Percentiles rank a stretch among this genome's conserved stretches.
Conservation (phyloP, 306 rosid species). For the Delonix regia region DNA sequence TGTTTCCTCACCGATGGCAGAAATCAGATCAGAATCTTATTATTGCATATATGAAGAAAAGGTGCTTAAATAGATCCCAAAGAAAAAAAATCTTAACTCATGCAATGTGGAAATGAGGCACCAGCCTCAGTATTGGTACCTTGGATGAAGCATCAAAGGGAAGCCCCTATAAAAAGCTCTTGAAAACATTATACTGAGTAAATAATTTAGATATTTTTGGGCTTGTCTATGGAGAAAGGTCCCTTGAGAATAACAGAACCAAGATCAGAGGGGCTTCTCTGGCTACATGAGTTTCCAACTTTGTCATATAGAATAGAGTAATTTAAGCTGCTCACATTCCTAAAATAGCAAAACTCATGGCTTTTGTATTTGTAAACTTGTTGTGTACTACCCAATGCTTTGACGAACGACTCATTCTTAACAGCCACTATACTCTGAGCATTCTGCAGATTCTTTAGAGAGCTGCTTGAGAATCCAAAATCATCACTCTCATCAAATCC, state of each 20-base stretch:
- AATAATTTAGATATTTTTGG: neutral
- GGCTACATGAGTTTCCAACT: conserved; percentile 49
- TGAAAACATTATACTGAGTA: neutral
- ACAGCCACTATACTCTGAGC: conserved; percentile 60
- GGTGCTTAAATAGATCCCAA: neutral
- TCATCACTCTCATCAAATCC: conserved; percentile 58
- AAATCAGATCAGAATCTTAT: conserved; percentile 17
- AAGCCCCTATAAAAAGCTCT: neutral
- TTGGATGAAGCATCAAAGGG: neutral
- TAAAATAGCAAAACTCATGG: conserved; percentile 57
- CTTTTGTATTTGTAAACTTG: conserved; percentile 65
- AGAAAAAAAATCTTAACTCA: neutral
- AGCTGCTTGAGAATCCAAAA: conserved; percentile 47
- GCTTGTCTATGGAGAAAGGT: conserved; percentile 24
- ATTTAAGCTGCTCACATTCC: conserved; percentile 76
- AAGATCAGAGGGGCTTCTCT: conserved; percentile 24
- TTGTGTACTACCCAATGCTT: conserved; percentile 65
- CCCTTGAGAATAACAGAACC: conserved; percentile 32
- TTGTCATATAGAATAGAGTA: conserved; percentile 70
- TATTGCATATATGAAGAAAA: neutral
- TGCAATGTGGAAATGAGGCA: neutral
- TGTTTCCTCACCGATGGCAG: neutral
- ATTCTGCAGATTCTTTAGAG: conserved; percentile 68
- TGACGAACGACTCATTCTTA: conserved; percentile 46
- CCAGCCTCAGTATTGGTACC: no score